Evolutionary conservation across 164 flowering plant species (phyloP).

Genomic region (Amborella trichopoda): DNA sequence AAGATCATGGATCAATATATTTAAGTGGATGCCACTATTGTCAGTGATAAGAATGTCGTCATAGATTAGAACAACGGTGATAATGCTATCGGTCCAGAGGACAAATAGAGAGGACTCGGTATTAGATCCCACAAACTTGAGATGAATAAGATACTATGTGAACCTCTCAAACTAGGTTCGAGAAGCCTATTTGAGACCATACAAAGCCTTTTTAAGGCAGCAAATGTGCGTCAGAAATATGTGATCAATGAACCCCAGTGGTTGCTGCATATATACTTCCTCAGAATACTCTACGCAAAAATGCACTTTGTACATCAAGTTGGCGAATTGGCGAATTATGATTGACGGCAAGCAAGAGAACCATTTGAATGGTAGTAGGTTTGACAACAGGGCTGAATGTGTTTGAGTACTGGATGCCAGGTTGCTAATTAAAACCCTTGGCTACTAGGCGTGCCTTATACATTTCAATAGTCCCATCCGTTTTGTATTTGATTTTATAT

Average conservation of each 20-base stretch:
- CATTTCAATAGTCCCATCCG: not conserved
- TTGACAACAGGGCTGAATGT: conserved; percentile 1
- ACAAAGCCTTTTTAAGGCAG: not conserved
- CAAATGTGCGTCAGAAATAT: not conserved
- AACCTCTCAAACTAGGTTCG: not conserved
- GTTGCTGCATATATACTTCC: conserved; percentile 1
- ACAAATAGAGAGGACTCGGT: conserved; percentile 1
- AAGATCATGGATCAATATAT: too few relatives aligned
- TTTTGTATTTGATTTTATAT: not conserved
- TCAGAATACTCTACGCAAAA: not conserved
- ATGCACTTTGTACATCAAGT: conserved; percentile 1
- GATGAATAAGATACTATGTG: not conserved
- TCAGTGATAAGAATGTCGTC: not conserved
- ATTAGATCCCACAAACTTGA: not conserved
- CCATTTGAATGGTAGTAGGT: not conserved
- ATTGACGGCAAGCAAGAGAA: not conserved
- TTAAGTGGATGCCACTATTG: too few relatives aligned
- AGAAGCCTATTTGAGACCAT: conserved; percentile 1
- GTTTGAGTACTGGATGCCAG: not conserved
- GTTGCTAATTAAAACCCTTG: not conserved
- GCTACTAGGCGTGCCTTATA: conserved; percentile 2
- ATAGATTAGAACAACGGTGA: not conserved
- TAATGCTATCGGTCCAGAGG: not conserved
- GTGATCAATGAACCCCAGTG: not conserved
- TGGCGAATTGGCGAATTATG: not conserved